These are phyloP conservation scores for Amniculicola lignicola DNA, from an alignment of 495 filamentous ascomycete genomes.

Conservation along the genomic window DNA sequence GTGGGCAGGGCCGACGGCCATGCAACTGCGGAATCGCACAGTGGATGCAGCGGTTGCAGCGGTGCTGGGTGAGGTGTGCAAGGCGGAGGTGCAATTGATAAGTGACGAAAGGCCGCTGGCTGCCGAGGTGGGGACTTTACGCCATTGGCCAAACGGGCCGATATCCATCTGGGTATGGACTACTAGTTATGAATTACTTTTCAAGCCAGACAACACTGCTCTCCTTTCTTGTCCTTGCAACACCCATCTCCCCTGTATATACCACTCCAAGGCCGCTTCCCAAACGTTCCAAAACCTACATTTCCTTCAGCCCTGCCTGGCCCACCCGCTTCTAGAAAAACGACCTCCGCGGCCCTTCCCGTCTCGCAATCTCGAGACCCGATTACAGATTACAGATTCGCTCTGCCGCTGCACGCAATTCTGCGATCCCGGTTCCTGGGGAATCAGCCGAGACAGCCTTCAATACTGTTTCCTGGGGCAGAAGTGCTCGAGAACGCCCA, in stretches of 20 bases:
- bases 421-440: slow-evolving; percentile 11
- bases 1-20: not conserved
- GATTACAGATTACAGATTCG: not conserved
- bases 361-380: slow-evolving; percentile 5
- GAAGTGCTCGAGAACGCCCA: not conserved
- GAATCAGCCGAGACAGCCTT: not conserved
- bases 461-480: not conserved
- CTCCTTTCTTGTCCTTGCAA: not conserved
- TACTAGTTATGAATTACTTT: too few relatives aligned
- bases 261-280: not conserved
- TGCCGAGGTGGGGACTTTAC: not conserved
- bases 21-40: slow-evolving; percentile 3
- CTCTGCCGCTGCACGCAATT: not conserved
- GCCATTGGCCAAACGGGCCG: not conserved
- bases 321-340: not conserved
- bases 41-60: not conserved
- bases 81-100: not conserved
- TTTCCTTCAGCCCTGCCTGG: not conserved
- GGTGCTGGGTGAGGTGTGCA: not conserved
- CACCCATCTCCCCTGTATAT: not conserved
- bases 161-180: not conserved
- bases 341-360: not conserved
- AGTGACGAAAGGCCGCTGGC: not conserved
- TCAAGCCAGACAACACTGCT: too few relatives aligned
- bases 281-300: not conserved